Base-by-base conservation (phyloP, 805 yeast species). In the Zygosaccharomyces bailii region DNA sequence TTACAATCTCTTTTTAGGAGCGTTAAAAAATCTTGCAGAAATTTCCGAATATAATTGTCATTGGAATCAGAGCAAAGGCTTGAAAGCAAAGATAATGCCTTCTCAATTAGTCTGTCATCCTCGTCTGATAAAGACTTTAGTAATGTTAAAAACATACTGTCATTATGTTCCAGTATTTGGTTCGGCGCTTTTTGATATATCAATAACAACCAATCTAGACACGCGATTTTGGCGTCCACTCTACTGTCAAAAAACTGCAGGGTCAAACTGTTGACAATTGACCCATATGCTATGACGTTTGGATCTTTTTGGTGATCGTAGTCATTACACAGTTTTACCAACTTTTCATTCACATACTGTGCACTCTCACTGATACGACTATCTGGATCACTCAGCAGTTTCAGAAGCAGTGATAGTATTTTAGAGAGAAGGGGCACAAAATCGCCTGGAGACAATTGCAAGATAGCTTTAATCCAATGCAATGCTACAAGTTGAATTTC, bases 151-250 rank as follows among this genome's bases (percentile, higher is more conserved):
- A 89, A 82, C 34, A 88, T 84, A 46, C 78, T 78, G 42, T 79
- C 84, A 45, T 74, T 70, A 44, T 75, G 76, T 34, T 74, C 76
- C 31, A 81, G 60, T 27, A 82, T 70, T 47, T 77, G 74, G 31
- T 70, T 66, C 2, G 85, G 84, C 16, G 83, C 82, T 52, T 82
- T 82, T 20, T 78, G 73, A 57, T 89, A 91, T 32, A 93, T 71
- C 74, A 87, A 79, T 11, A 81, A 79, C 24, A 93, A 70, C 99
- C 99, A 93, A 51, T 90, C 96, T 27, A 93, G 68, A 18, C 93
- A 82, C 0, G 95, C 87, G 25, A 88, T 74, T 46, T 93, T 75
- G 0, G 96, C 85, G 21, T 82, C 79, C 49, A 88, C 96, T 53
- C 86, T 82, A 42, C 84, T 87, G 51, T 79, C 81, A 46, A 79